Base-by-base conservation (phyloP, 75 land plant species). In the Cupressus sempervirens region DNA sequence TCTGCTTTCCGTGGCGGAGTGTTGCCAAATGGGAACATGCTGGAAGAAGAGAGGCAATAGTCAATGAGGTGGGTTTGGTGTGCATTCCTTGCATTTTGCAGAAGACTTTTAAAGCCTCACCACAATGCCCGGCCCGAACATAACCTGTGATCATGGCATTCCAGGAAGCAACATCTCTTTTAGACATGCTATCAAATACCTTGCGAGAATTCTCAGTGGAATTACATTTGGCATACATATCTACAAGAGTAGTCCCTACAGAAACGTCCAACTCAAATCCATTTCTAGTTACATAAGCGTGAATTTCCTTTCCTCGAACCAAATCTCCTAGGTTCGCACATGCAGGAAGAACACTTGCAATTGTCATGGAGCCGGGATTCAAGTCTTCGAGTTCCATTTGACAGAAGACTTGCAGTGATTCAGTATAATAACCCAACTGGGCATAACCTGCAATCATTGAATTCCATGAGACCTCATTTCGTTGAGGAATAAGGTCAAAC, bases 21-120 rank as follows among this genome's bases (percentile, higher is more conserved):
- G 91, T 89, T 52, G 90, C 92, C 82, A 89, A 68, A 35, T 87
- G 88, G 48, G 93, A 89, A 85, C 94, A 94, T 56, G 86, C 91
- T 4, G 87, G 91, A 32, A 93, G 91, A 29, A 89, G 79, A 70
- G 89, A 26, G 38, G 90, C 89, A 65, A 86, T 35, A 4, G 89
- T 89, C 80, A 89, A 86, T 35, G 76, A 84, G 85, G 92, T 91
- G 13, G 93, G 92, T 52, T 53, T 89, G 53, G 89, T 72, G 26
- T 84, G 46, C 36, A 10, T 36, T 2, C 82, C 23, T 83, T 86
- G 88, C 95, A 92, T 94, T 38, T 87, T 86, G 81, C 76, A 74
- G 81, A 94, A 94, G 82, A 92, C 30, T 3, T 83, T 83, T 80
- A 92, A 50, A 32, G 92, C 95, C 65, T 89, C 91, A 86, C 86